A percentile compares a stretch with the other conserved stretches of the same genome.
phyloP scores from a whole-genome alignment of 208 protist species.

The Leishmania amazonensis region DNA sequence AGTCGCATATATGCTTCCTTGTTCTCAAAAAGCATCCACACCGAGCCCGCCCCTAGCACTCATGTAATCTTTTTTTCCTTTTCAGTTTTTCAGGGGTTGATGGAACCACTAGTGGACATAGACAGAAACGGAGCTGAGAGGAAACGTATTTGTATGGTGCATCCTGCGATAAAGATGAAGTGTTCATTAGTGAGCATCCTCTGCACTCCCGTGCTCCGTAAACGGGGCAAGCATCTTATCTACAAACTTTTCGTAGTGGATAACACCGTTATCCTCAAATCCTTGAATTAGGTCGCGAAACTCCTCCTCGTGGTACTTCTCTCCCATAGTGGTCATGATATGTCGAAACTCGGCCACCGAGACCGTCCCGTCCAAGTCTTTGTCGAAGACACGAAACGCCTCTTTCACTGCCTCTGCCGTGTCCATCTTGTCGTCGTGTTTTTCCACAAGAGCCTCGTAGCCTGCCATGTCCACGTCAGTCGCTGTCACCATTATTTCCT shows the following conservation, averaged over 20 bases:
- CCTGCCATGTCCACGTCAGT: slow-evolving; percentile 82
- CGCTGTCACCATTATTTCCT: slow-evolving; percentile 81
- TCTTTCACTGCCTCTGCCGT: slow-evolving; percentile 95
- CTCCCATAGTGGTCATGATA: slow-evolving; percentile 97
- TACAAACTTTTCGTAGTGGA: slow-evolving; percentile 92
- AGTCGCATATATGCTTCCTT: background rate
- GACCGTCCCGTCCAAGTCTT: slow-evolving; percentile 95
- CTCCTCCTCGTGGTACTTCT: slow-evolving; percentile 96
- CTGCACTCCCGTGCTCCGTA: slow-evolving; percentile 78
- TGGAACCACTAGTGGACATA: slow-evolving; percentile 5
- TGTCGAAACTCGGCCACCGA: slow-evolving; percentile 95
- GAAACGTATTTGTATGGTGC: background rate
- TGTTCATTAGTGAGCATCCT: slow-evolving; percentile 23
- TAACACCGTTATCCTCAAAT: slow-evolving; percentile 89
- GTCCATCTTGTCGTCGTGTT: slow-evolving; percentile 91
- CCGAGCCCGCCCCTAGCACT: background rate
- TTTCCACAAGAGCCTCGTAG: slow-evolving; percentile 84
- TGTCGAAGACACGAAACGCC: slow-evolving; percentile 97
- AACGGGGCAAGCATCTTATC: slow-evolving; percentile 91
- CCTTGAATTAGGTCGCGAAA: slow-evolving; percentile 92
- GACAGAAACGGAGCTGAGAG: background rate
- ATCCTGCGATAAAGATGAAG: background rate
- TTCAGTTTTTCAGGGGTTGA: background rate
- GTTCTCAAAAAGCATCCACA: background rate
- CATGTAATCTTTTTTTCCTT: background rate